phyloP scores from a whole-genome alignment of 2,329 filamentous ascomycete species.

The Penicillium brasilianum region DNA sequence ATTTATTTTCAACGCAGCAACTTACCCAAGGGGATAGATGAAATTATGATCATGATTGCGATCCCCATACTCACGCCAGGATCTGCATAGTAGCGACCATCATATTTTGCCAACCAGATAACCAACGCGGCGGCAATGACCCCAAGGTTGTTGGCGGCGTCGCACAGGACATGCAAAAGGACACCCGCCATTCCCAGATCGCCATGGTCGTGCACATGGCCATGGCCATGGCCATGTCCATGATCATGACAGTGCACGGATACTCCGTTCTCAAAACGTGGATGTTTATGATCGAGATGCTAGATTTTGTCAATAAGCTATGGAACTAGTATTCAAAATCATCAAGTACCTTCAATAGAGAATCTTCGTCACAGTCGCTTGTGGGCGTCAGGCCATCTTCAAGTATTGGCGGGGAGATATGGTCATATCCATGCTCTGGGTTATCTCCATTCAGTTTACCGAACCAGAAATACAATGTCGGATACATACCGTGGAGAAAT shows the following conservation, averaged over 20 bases:
- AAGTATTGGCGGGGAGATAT: constrained; percentile 14
- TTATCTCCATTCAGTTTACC: constrained; percentile 9
- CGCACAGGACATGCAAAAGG: constrained; percentile 71
- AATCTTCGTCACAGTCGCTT: constrained; percentile 16
- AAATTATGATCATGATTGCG: constrained; percentile 71
- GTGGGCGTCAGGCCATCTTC: constrained; percentile 18
- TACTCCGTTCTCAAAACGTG: constrained; percentile 16
- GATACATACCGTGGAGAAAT: constrained; percentile 65
- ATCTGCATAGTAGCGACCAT: constrained; percentile 71
- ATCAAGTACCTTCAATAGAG: constrained; percentile 21
- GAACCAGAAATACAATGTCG: background rate
- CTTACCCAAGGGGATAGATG: constrained; percentile 61
- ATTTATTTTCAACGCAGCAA: background rate
- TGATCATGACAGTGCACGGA: constrained; percentile 19
- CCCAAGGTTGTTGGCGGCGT: constrained; percentile 76
- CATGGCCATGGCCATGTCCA: constrained; percentile 16
- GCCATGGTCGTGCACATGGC: constrained; percentile 34
- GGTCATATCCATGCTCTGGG: constrained; percentile 29
- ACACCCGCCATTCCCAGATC: constrained; percentile 76
- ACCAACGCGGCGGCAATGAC: constrained; percentile 72
- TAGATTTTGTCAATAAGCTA: constrained; percentile 13
- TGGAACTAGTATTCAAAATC: background rate
- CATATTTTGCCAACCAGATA: constrained; percentile 68
- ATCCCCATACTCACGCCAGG: constrained; percentile 72
- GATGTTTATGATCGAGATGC: constrained; percentile 36